Base-by-base conservation (phyloP, 805 yeast species). In the Ogataea saltuana region DNA sequence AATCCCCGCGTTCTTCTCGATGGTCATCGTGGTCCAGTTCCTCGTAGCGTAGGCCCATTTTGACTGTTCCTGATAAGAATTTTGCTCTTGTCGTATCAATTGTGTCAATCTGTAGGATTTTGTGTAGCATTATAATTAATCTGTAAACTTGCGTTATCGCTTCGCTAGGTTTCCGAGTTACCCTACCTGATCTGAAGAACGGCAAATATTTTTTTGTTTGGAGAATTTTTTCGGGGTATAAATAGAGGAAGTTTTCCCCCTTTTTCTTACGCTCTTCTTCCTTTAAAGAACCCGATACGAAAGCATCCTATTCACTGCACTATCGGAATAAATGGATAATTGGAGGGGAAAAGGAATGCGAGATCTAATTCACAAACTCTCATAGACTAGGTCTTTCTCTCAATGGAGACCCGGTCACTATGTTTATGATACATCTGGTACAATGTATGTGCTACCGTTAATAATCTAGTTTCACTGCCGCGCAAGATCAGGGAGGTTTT, bases 281-380 rank as follows among this genome's bases (percentile, higher is more conserved):
- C 13, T 10, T 61, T 50, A 55, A 21, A 28, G 39, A 44, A 46
- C 28, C 4, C 55, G 71, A 68, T 67, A 68, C 71, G 69, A 65
- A 57, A 56, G 72, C 70, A 59, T 58, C 63, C 72, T 65, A 68
- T 68, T 67, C 71, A 68, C 72, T 68, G 72, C 71, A 64, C 67
- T 68, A 57, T 46, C 48, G 55, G 57, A 60, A 49, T 46, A 34
- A 33, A 53, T 67, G 65, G 65, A 54, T 58, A 69, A 66, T 51
- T 64, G 71, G 72, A 68, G 72, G 72, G 72, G 72, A 68, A 68
- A 67, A 65, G 72, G 60, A 34, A 57, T 55, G 69, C 55, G 66
- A 70, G 68, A 31, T 39, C 53, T 60, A 42, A 29, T 50, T 46
- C 52, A 53, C 54, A 36, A 63, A 69, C 69, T 68, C 71, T 68